Conservation (phyloP, 257 asterid species). For the Solanum stenotomum region DNA sequence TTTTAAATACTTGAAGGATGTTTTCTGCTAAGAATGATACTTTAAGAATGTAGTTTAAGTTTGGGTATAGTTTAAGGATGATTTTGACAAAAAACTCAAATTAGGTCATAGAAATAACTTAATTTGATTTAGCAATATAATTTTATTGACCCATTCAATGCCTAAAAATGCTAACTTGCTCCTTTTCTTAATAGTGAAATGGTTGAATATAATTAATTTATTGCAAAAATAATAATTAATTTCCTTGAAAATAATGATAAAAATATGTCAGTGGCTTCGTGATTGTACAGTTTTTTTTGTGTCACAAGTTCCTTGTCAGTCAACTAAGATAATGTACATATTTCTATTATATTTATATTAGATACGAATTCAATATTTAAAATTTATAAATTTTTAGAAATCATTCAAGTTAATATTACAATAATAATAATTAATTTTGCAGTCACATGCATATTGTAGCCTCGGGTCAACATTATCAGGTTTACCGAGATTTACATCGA, state of each 20-base stretch:
- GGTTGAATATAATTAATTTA: not conserved
- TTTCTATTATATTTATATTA: no score
- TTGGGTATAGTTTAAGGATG: no score
- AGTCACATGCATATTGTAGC: not conserved
- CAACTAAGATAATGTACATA: not conserved
- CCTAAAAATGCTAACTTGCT: not conserved
- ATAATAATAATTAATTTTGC: no score
- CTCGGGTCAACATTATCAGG: not conserved
- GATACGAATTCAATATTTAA: no score
- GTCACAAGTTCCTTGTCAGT: not conserved
- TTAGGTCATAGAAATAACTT: not conserved
- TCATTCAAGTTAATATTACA: not conserved
- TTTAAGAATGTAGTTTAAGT: no score
- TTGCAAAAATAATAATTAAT: not conserved
- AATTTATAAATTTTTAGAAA: no score
- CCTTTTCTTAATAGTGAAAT: not conserved
- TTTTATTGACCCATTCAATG: not conserved
- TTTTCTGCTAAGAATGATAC: no score
- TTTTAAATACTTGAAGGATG: no score
- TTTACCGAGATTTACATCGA: not conserved
- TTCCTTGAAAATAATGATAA: not conserved
- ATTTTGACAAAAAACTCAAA: no score
- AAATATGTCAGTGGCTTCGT: not conserved
- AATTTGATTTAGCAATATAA: no score
- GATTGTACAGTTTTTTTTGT: no score